Base-by-base conservation (phyloP, 148 eudicot genomes). In the Salicornia ramosissima region DNA sequence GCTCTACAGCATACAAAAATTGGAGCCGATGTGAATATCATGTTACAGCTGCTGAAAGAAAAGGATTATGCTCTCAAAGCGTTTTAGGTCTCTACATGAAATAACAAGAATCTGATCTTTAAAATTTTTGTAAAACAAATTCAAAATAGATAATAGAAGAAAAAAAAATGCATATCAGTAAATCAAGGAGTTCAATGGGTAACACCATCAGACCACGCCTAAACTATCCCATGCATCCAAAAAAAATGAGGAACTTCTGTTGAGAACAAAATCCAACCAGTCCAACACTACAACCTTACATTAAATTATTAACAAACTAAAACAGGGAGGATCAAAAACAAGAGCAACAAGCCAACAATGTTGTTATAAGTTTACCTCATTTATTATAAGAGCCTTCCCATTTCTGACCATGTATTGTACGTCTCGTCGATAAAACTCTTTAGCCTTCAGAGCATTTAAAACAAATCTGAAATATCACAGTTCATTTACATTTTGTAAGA, bases 351-450 rank as follows among this genome's bases (percentile, higher is more conserved):
- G 21, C 22, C 24, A n/a, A n/a, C n/a, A n/a, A n/a, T n/a, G n/a
- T n/a, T n/a, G n/a, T 31, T 52, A 25, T 29, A 39, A 19, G 25
- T 55, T 54, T 81, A 94, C 99, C 99, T 95, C 99, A 68, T 95
- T 95, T 55, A 95, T 85, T 73, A 95, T 91, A 39, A 91, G 84
- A 82, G 93, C 99, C 76, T 86, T 87, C 76, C 93, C 99, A 67
- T 91, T 80, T 71, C 88, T 88, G 36, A 91, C 96, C 67, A 95
- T 95, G 84, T 95, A 95, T 67, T 95, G 91, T 56, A 89, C 91
- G 70, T 95, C 99, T 65, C 86, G 80, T 69, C 89, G 80, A 69
- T 88, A 95, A 78, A 95, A 95, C 81, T 95, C 99, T 75, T 95
- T 95, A 49, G 99, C 97, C 84, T 89, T 95, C 81, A 95, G 78